Conservation (phyloP, 208 protist genomes). For the Sergeia podlipaevii region DNA sequence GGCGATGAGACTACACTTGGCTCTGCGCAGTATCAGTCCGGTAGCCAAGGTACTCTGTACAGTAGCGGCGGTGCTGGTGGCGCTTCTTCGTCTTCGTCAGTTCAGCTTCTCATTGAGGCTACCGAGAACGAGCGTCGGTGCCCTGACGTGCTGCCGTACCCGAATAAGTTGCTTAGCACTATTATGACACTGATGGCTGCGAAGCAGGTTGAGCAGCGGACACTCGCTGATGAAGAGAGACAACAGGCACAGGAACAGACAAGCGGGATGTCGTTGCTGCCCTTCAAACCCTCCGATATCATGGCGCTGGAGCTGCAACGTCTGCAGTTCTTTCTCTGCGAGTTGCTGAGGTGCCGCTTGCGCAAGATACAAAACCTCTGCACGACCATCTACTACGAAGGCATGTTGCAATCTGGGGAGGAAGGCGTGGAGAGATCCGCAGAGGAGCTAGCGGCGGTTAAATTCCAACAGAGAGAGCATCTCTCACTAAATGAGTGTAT, state of each 20-base stretch:
- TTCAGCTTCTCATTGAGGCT: constrained; percentile 61
- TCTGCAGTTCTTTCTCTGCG: constrained; percentile 74
- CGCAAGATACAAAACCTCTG: constrained; percentile 78
- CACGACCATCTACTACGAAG: constrained; percentile 67
- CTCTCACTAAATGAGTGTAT: constrained; percentile 61
- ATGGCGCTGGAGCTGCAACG: constrained; percentile 75
- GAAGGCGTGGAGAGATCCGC: not conserved
- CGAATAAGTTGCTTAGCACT: constrained; percentile 37
- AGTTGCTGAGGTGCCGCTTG: constrained; percentile 77
- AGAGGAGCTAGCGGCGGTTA: constrained; percentile 21
- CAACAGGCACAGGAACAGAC: constrained; percentile 14
- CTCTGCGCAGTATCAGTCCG: not conserved
- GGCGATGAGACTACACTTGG: not conserved
- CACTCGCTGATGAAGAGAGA: constrained; percentile 46
- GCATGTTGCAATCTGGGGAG: constrained; percentile 13
- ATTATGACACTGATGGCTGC: constrained; percentile 37
- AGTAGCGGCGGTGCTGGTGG: not conserved
- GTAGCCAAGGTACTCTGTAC: constrained; percentile 9
- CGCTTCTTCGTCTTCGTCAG: constrained; percentile 4
- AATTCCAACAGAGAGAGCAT: constrained; percentile 37
- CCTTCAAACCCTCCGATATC: constrained; percentile 78
- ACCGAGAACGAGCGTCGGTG: constrained; percentile 76
- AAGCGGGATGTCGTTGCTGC: constrained; percentile 45
- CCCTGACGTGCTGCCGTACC: constrained; percentile 82
- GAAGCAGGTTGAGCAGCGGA: constrained; percentile 30